Evolutionary conservation across 352 stramenopile genomes (phyloP), one percentile per base, ranked within the genome.

Genomic region (Pelagophyceae sp.): DNA sequence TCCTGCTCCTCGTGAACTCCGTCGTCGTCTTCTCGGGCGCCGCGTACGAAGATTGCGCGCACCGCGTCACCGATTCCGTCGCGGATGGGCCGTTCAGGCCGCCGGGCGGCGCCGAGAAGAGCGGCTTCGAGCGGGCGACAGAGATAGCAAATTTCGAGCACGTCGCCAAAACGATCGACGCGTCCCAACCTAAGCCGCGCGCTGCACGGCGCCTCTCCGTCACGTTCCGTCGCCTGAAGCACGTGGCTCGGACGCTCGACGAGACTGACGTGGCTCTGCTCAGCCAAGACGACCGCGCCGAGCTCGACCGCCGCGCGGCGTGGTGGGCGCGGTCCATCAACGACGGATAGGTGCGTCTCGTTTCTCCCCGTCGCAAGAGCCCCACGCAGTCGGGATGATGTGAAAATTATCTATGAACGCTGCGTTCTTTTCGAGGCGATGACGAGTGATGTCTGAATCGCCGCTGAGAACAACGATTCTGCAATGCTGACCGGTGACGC

Each of bases 241-340:
- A 6, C 15, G 61, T 71, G n/a, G 61, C 61, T 15, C 61, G 61
- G n/a, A 6, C 3, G n/a, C 61, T 71, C 15, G 61, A 71, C 31
- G 61, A 29, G 3, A 29, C 29, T 6, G 61, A 71, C 61, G n/a
- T 29, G 61, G 19, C 61, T 3, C 61, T 71, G 3, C n/a, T 40
- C 3, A 19, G 5, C 15, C 15, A 3, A 27, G 31, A 35, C 15
- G 61, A 71, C 27, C n/a, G n/a, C 1, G 31, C 33, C 29, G 61
- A 71, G 31, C 61, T 71, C 29, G n/a, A 38, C 15, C 27, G 61
- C n/a, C 61, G 61, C 3, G 3, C 6, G n/a, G 29, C 3, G 1
- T 71, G 61, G 61, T 71, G 61, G 61, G 61, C 61, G n/a, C 1
- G 5, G 61, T 71, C 61, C 29, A 71, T 71, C 61, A 3, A 17